A percentile compares a stretch with the other conserved stretches of the same genome.
Conservation (phyloP, 495 filamentous ascomycete species). For the Gamarada debralockiae region DNA sequence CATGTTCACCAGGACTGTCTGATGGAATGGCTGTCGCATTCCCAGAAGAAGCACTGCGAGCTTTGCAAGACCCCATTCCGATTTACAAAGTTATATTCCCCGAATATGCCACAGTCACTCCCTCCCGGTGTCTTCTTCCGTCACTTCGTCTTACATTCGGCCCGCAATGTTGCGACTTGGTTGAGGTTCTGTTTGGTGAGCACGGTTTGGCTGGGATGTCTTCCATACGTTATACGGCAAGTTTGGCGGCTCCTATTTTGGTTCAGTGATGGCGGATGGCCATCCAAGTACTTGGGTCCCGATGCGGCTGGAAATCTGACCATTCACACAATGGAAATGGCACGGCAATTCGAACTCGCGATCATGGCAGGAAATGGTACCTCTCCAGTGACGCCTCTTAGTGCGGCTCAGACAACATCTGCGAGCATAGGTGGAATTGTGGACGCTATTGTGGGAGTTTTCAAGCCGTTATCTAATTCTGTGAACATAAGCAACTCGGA, state of each 20-base stretch:
- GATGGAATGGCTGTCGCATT: slow-evolving; percentile 97
- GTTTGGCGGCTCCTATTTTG: slow-evolving; percentile 93
- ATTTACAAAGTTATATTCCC: slow-evolving; percentile 96
- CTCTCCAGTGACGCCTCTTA: slow-evolving; percentile 40
- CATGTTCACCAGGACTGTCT: slow-evolving; percentile 96
- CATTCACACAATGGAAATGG: slow-evolving; percentile 11
- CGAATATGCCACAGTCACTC: slow-evolving; percentile 81
- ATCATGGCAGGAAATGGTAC: slow-evolving; percentile 26
- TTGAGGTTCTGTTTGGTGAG: slow-evolving; percentile 71
- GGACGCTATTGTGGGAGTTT: slow-evolving; percentile 16
- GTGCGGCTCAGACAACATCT: slow-evolving; percentile 29
- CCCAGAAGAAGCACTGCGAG: slow-evolving; percentile 98
- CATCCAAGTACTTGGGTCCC: slow-evolving; percentile 6
- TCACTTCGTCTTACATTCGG: slow-evolving; percentile 66
- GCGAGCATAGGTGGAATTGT: slow-evolving; percentile 17
- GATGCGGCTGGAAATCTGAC: slow-evolving; percentile 10
- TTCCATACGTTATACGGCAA: slow-evolving; percentile 87
- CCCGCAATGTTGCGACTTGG: slow-evolving; percentile 70
- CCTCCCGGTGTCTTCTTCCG: slow-evolving; percentile 75
- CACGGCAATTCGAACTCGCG: slow-evolving; percentile 16
- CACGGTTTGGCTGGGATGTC: slow-evolving; percentile 81
- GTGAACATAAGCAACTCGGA: slow-evolving; percentile 42
- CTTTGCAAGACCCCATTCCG: slow-evolving; percentile 97
- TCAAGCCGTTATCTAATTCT: slow-evolving; percentile 39
- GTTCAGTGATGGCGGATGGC: slow-evolving; percentile 88